A percentile compares a stretch with the other conserved stretches of the same genome.
These are phyloP conservation scores for Psidium friedrichsthalianum DNA, from an alignment of 345 rosid genomes.

Conservation along the genomic window DNA sequence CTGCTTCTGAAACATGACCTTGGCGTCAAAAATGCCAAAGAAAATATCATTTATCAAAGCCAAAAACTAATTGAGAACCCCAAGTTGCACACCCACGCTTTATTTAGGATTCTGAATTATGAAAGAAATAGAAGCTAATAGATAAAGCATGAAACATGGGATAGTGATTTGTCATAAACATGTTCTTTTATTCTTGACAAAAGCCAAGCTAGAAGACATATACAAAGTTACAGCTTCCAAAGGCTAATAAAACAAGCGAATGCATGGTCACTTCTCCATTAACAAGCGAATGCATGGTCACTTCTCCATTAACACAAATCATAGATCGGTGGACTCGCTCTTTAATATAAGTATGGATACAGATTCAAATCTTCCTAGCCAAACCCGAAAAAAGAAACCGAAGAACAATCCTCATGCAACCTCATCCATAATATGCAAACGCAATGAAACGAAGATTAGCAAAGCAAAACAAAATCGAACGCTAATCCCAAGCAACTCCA, in stretches of 20 bases:
- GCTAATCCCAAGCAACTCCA: too few species aligned
- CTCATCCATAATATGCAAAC: neutral
- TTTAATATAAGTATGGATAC: neutral
- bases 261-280: neutral
- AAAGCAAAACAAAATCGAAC: too few species aligned
- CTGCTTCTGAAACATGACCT: neutral
- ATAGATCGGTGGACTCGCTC: neutral
- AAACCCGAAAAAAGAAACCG: neutral
- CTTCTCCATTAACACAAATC: neutral
- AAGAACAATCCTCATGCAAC: neutral
- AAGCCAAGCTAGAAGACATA: too few species aligned
- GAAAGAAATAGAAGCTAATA: neutral
- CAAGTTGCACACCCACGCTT: neutral
- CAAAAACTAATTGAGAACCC: neutral
- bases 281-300: neutral
- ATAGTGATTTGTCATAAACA: too few species aligned
- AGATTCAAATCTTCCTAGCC: neutral
- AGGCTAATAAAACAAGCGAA: neutral
- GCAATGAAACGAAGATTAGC: too few species aligned
- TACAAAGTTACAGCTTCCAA: neutral
- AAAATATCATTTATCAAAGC: too few species aligned
- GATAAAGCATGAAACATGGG: neutral
- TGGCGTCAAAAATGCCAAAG: neutral
- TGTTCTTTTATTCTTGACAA: too few species aligned
- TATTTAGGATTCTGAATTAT: neutral